A percentile compares a stretch with the other conserved stretches of the same genome.
Conservation (phyloP, 2,329 filamentous ascomycete species). For the Metarhizium robertsii region DNA sequence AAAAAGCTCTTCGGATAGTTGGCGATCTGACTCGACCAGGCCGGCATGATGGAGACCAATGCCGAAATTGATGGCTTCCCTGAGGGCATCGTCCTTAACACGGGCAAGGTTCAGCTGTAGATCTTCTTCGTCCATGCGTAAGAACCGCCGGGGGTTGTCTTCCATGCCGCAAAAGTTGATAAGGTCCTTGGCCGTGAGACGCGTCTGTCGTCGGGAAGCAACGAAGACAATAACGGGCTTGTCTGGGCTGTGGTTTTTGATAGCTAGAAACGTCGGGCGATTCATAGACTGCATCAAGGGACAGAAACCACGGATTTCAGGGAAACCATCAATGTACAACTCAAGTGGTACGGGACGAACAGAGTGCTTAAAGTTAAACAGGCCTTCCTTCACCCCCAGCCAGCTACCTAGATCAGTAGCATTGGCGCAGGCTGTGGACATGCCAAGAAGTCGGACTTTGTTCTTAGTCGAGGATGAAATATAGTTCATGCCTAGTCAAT, state of each 20-base stretch:
- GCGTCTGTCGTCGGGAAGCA: conserved; percentile 86
- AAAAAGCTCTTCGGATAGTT: conserved; percentile 88
- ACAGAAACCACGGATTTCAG: conserved; percentile 89
- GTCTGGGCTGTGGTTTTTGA: conserved; percentile 90
- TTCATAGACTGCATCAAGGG: conserved; percentile 99
- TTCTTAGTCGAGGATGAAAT: conserved; percentile 91
- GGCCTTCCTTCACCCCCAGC: conserved; percentile 88
- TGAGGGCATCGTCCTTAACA: conserved; percentile 86
- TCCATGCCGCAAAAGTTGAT: conserved; percentile 99
- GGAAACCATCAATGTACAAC: conserved; percentile 95
- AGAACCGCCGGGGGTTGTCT: conserved; percentile 87
- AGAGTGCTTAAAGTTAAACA: conserved; percentile 97
- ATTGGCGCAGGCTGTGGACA: conserved; percentile 98
- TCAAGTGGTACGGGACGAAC: conserved; percentile 93
- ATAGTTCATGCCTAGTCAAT: conserved; percentile 77
- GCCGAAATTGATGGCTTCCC: conserved; percentile 92
- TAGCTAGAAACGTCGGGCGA: conserved; percentile 86
- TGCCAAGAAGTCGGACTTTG: conserved; percentile 84
- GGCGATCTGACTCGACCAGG: conserved; percentile 87
- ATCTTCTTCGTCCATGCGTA: conserved; percentile 92
- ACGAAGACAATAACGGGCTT: conserved; percentile 99
- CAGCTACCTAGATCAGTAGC: conserved; percentile 90
- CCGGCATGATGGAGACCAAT: conserved; percentile 97
- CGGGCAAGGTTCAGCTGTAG: conserved; percentile 76
- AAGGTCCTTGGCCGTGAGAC: conserved; percentile 87